Conservation (phyloP, 495 filamentous ascomycete genomes). For the Talaromyces proteolyticus region DNA sequence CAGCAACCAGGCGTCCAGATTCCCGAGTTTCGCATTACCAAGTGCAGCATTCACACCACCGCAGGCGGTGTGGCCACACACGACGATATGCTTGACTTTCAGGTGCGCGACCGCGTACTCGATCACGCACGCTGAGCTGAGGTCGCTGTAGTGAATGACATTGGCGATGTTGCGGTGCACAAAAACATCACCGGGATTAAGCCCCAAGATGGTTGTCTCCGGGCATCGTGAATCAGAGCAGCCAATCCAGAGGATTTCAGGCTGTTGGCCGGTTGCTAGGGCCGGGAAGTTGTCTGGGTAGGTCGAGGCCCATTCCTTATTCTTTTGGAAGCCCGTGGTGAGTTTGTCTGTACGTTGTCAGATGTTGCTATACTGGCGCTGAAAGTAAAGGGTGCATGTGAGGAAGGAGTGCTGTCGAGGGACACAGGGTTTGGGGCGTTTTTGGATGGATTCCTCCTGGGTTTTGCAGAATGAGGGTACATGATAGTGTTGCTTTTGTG, state of each 20-base stretch:
- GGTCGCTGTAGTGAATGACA: constrained; percentile 69
- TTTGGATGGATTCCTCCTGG: no score
- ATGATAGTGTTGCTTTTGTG: no score
- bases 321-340: constrained; percentile 64
- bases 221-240: constrained; percentile 88
- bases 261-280: constrained; percentile 62
- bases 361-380: no score
- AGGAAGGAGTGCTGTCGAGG: background rate
- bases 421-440: no score
- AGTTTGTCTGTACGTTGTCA: constrained; percentile 54
- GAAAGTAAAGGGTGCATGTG: background rate
- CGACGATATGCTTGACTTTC: constrained; percentile 74
- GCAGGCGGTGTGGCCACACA: constrained; percentile 80
- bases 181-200: constrained; percentile 85
- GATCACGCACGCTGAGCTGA: constrained; percentile 72
- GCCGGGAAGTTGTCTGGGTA: constrained; percentile 70
- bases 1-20: constrained; percentile 78
- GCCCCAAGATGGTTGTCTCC: constrained; percentile 75
- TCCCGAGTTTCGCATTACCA: constrained; percentile 60
- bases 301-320: constrained; percentile 31
- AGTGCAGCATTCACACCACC: constrained; percentile 72
- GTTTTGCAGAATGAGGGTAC: no score
- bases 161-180: constrained; percentile 96
- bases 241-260: constrained; percentile 84
- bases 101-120: constrained; percentile 73